These are phyloP conservation scores for Baorangia bicolor DNA, from an alignment of 768 basidiomycete species.

Conservation along the genomic window DNA sequence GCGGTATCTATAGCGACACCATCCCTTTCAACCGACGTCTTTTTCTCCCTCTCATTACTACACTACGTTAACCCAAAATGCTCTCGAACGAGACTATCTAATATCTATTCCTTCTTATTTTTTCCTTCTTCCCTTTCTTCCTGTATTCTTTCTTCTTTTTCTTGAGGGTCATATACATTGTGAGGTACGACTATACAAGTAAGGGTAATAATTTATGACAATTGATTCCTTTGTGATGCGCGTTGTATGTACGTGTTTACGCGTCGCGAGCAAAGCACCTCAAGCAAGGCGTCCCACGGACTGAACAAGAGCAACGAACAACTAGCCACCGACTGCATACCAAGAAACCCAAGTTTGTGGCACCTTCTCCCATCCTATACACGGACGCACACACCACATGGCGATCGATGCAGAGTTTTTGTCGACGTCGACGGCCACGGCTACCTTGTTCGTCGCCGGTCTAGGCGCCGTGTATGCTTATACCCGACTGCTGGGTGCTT, in stretches of 20 bases:
- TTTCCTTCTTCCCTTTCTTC: not conserved
- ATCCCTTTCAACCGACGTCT: not conserved
- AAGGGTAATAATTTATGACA: not conserved
- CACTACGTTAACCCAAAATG: slow-evolving; percentile 1
- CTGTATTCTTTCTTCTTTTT: not conserved
- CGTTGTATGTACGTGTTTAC: slow-evolving; percentile 32
- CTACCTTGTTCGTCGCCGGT: slow-evolving; percentile 23
- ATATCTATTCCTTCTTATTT: not conserved
- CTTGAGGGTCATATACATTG: slow-evolving; percentile 1
- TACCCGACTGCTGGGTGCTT: not conserved
- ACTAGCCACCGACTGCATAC: too few species aligned
- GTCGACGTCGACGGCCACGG: slow-evolving; percentile 37
- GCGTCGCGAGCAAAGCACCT: slow-evolving; percentile 13
- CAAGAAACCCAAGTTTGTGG: too few species aligned
- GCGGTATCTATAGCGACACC: slow-evolving; percentile 10
- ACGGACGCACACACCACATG: too few species aligned
- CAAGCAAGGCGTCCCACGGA: not conserved
- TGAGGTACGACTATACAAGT: not conserved
- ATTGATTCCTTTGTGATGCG: not conserved
- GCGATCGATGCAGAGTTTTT: slow-evolving; percentile 40
- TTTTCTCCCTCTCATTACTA: not conserved
- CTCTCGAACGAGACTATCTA: slow-evolving; percentile 6
- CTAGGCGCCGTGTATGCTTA: slow-evolving; percentile 20
- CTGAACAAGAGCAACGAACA: not conserved
- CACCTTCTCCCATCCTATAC: too few species aligned